Evolutionary conservation across 495 filamentous ascomycete genomes (phyloP).

Genomic region (Delitschia confertaspora): DNA sequence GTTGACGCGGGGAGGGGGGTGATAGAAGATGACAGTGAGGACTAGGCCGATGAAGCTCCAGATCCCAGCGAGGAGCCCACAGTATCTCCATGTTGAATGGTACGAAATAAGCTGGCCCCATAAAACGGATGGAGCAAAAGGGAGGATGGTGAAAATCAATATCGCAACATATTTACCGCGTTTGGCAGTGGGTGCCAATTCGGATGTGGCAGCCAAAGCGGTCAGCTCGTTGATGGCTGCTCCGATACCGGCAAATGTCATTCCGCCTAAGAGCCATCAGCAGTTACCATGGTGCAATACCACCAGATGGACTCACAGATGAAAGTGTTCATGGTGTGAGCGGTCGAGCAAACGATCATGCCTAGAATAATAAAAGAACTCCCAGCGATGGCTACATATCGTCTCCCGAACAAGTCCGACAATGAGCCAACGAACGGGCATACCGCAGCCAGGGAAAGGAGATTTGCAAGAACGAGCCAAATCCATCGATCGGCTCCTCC

Average conservation of each 20-base stretch:
- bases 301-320: slow-evolving; percentile 46
- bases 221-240: slow-evolving; percentile 59
- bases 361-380: slow-evolving; percentile 51
- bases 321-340: slow-evolving; percentile 40
- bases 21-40: slow-evolving; percentile 56
- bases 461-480: slow-evolving; percentile 64
- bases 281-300: neutral
- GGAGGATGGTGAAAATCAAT: slow-evolving; percentile 59
- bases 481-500: slow-evolving; percentile 59
- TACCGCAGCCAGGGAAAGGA: slow-evolving; percentile 57
- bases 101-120: slow-evolving; percentile 61
- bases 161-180: slow-evolving; percentile 60
- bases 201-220: slow-evolving; percentile 59
- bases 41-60: slow-evolving; percentile 56
- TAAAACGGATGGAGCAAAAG: slow-evolving; percentile 59
- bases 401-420: slow-evolving; percentile 60
- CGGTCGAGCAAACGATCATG: slow-evolving; percentile 57
- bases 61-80: slow-evolving; percentile 50
- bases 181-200: slow-evolving; percentile 58
- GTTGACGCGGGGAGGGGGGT: slow-evolving; percentile 53
- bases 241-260: slow-evolving; percentile 54
- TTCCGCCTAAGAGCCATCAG: slow-evolving; percentile 41
- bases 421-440: slow-evolving; percentile 65
- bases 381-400: slow-evolving; percentile 57
- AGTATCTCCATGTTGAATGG: slow-evolving; percentile 54